These are phyloP conservation scores for Boletus edulis DNA, from an alignment of 768 basidiomycete genomes.

Conservation along the genomic window DNA sequence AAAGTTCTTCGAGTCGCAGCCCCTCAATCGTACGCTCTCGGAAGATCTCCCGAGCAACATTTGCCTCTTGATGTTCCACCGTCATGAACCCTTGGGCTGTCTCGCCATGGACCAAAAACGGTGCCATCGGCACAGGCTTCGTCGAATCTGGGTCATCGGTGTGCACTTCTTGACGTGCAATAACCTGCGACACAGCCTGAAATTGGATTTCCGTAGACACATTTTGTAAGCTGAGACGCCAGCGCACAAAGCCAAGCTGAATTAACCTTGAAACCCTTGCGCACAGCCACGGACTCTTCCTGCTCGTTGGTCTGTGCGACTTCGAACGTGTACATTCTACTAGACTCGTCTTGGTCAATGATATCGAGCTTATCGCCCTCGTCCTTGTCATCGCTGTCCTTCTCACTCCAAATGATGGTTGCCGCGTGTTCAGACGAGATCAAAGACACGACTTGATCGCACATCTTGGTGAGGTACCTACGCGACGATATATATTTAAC, in stretches of 20 bases:
- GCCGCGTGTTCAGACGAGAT: conserved; percentile 38
- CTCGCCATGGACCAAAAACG: conserved; percentile 39
- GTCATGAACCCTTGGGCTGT: conserved; percentile 41
- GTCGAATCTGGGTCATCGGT: conserved; percentile 1
- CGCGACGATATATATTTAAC: background rate
- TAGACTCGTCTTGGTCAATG: conserved; percentile 42
- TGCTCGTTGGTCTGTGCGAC: conserved; percentile 55
- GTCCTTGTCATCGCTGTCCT: conserved; percentile 21
- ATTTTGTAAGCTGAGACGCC: background rate
- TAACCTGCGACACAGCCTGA: conserved; percentile 13
- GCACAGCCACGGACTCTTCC: conserved; percentile 44
- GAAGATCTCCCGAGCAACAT: background rate
- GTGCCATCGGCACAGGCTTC: conserved; percentile 11
- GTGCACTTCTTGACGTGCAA: conserved; percentile 6
- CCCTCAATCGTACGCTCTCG: background rate
- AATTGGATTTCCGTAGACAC: too few species aligned
- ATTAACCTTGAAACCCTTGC: conserved; percentile 46
- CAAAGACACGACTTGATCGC: conserved; percentile 52
- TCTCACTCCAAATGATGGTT: too few species aligned
- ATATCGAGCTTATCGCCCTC: conserved; percentile 31
- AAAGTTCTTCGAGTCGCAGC: conserved; percentile 11
- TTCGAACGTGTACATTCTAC: conserved; percentile 51
- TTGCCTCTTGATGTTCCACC: conserved; percentile 4
- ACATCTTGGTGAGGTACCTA: conserved; percentile 59
- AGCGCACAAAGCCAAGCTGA: background rate